A percentile compares a stretch with the other conserved stretches of the same genome.
Evolutionary conservation across 495 filamentous ascomycete genomes (phyloP).

Genomic region (Aspergillus carlsbadensis): DNA sequence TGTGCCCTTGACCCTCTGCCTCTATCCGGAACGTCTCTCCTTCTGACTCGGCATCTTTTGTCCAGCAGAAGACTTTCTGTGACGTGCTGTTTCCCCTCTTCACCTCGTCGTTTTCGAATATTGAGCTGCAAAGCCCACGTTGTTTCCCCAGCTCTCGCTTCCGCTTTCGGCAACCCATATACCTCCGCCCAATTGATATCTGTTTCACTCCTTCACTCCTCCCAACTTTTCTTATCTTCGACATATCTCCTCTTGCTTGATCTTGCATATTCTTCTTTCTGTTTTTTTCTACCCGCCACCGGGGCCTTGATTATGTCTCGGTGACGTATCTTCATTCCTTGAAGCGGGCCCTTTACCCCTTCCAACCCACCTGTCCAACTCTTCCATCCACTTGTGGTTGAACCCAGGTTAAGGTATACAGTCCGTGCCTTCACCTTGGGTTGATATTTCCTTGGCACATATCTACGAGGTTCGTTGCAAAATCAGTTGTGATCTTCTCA

Average conservation of each 20-base stretch:
- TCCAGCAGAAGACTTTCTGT: conserved; percentile 13
- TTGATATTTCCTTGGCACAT: conserved; percentile 14
- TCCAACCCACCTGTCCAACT: conserved; percentile 17
- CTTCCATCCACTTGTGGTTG: conserved; percentile 10
- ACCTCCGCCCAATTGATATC: background rate
- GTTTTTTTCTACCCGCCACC: background rate
- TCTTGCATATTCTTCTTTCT: background rate
- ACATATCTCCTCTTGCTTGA: background rate
- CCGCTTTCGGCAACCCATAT: conserved; percentile 1
- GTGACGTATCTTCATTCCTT: conserved; percentile 33
- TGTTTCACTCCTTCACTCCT: background rate
- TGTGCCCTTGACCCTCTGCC: conserved; percentile 21
- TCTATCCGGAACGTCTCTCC: conserved; percentile 9
- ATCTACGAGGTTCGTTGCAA: conserved; percentile 12
- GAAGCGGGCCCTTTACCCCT: conserved; percentile 26
- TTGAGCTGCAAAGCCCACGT: background rate
- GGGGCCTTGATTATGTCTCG: conserved; percentile 22
- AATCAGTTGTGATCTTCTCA: conserved; percentile 1
- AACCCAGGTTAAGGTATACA: conserved; percentile 5
- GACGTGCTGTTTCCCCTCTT: background rate
- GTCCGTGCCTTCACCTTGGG: conserved; percentile 9
- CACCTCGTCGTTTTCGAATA: background rate
- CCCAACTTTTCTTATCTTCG: conserved; percentile 3
- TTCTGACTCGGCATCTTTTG: conserved; percentile 18
- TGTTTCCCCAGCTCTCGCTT: background rate